Evolutionary conservation across 139 green algal genomes (phyloP), one percentile per base, ranked within the genome.

Genomic region (Astrephomene gubernaculifera): DNA sequence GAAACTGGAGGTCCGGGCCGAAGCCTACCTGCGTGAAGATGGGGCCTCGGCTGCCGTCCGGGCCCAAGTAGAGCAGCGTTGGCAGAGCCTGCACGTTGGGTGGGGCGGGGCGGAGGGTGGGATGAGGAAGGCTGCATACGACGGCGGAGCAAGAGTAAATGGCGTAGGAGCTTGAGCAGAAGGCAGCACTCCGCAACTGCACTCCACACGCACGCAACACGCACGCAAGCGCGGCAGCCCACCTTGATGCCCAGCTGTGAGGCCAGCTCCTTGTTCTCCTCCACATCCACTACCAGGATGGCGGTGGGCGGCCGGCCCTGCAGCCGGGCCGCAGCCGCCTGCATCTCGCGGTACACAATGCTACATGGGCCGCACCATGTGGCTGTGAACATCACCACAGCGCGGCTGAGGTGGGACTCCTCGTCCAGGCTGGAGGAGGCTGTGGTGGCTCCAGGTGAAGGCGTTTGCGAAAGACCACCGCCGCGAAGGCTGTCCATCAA

Each of bases 61-160:
- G 22, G 31, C 78, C 44, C 63, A 84, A 0, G 78, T 75, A 84
- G n/a, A 84, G 78, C 78, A 84, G 60, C 19, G 78, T 84, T 43
- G 78, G 78, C 43, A 84, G 78, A 7, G 61, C 31, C 78, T 74
- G 78, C 33, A 31, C n/a, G n/a, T 29, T 19, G 31, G 7, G 7
- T 41, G 68, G 4, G 39, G 39, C 8, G 39, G 1, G 38, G 21
- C 4, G 38, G 33, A 17, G 67, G 38, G 38, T 4, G 33, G 31
- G 33, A 43, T 33, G 9, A 24, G 64, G 14, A 5, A 35, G 33
- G 19, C 64, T n/a, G n/a, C n/a, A n/a, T n/a, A n/a, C n/a, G n/a
- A n/a, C n/a, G n/a, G n/a, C n/a, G n/a, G n/a, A n/a, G n/a, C n/a
- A n/a, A n/a, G n/a, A n/a, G n/a, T n/a, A n/a, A n/a, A n/a, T n/a